Base-by-base conservation (phyloP, 257 asterid species). In the Przewalskia tangutica region DNA sequence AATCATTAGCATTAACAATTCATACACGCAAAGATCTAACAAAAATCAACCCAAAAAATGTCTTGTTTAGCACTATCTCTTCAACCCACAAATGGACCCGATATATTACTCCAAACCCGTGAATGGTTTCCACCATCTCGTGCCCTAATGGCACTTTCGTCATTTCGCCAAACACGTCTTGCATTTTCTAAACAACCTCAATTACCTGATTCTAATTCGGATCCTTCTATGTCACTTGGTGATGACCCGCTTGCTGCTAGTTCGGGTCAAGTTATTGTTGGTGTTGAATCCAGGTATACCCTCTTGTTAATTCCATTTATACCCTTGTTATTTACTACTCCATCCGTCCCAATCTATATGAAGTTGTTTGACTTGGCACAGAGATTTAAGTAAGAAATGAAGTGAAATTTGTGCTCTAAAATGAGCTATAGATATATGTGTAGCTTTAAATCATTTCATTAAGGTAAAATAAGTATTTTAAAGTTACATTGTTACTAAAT, bases 51-150 rank as follows among this genome's bases (percentile, higher is more conserved):
- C 55, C 7, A 5, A 16, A 6, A 8, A 53, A 93, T 95, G 98
- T 94, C 98, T 70, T 95, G 99, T 82, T 86, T 95, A 67, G 98
- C 97, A 20, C 88, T 95, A 14, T 89, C 99, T 23, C 99, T 95
- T 16, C 98, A 95, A 79, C 99, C 99, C 83, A 60, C 97, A 12
- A 92, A 89, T 77, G 99, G 99, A 1, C 89, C 95, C 76, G 96
- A 95, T 83, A 88, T 95, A 81, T 84, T 95, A 80, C 98, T 95
- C 88, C 99, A 95, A 84, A 94, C 97, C 81, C 97, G 99, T 12
- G 99, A 95, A 83, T 95, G 99, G 99, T 92, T 92, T 56, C 99
- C 99, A 7, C 98, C 99, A 55, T 90, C 97, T 16, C 95, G 97
- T 27, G 98, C 98, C 32, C 94, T 95, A 18, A 91, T 90, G 88